Conservation (phyloP, 768 basidiomycete genomes). For the Xerocomus potaroensis region DNA sequence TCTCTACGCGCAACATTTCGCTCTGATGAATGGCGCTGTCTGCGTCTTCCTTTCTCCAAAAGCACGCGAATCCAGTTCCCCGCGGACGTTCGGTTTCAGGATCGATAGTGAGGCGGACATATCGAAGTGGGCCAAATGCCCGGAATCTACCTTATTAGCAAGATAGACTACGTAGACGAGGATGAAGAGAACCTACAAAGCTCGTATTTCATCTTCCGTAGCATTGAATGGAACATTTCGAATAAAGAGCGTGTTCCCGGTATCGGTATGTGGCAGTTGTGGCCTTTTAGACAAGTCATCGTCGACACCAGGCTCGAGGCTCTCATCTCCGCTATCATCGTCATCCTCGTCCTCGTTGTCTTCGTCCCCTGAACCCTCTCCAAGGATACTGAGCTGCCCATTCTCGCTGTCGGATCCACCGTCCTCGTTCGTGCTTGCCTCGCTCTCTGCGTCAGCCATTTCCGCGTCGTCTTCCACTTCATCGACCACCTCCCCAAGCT, state of each 20-base stretch:
- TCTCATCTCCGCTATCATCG: constrained; percentile 20
- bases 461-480: constrained; percentile 30
- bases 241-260: constrained; percentile 89
- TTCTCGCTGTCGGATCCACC: constrained; percentile 37
- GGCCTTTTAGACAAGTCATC: constrained; percentile 54
- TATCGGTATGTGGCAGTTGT: constrained; percentile 74
- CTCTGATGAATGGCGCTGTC: constrained; percentile 82
- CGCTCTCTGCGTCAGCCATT: constrained; percentile 29
- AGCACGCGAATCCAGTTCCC: constrained; percentile 95
- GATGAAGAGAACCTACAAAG: constrained; percentile 51
- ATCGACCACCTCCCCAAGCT: constrained; percentile 35
- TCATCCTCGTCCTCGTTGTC: constrained; percentile 29
- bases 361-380: constrained; percentile 25
- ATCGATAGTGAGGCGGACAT: constrained; percentile 89
- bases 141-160: constrained; percentile 55
- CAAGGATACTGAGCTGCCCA: constrained; percentile 43
- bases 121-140: constrained; percentile 86
- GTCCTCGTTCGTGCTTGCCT: constrained; percentile 18
- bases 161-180: not conserved
- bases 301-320: constrained; percentile 5
- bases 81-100: constrained; percentile 77
- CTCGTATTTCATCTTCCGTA: constrained; percentile 88
- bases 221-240: constrained; percentile 91
- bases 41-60: constrained; percentile 91
- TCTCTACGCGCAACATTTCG: constrained; percentile 63